A percentile compares a stretch with the other conserved stretches of the same genome.
Conservation (phyloP, 352 stramenopile species). For the Phytophthora multivora region DNA sequence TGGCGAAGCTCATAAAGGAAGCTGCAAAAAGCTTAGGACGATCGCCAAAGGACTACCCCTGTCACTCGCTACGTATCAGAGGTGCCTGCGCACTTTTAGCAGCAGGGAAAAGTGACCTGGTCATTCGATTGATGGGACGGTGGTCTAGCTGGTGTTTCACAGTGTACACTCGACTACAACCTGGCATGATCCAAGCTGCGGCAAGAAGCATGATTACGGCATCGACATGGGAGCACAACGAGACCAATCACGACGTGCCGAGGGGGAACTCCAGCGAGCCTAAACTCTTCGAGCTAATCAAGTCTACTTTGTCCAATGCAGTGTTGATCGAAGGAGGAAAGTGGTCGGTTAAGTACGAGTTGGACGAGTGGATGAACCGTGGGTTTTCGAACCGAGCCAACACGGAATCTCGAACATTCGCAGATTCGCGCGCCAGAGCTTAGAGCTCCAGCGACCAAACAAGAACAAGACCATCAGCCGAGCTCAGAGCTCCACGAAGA, state of each 20-base stretch:
- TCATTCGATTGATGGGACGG: conserved; percentile 25
- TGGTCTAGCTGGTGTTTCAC: conserved; percentile 36
- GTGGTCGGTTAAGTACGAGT: conserved; percentile 18
- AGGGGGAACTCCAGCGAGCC: background rate
- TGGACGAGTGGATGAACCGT: conserved; percentile 1
- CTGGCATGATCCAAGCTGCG: background rate
- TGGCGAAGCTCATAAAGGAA: conserved; percentile 23
- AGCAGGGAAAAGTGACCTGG: conserved; percentile 28
- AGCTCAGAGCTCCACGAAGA: conserved; percentile 1
- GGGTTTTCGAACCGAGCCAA: conserved; percentile 13
- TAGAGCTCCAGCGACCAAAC: background rate
- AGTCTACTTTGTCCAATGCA: background rate
- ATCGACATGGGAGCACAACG: background rate
- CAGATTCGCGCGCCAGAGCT: background rate
- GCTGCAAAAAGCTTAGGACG: conserved; percentile 16
- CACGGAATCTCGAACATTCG: conserved; percentile 8
- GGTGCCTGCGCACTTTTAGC: conserved; percentile 29
- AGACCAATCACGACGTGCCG: background rate
- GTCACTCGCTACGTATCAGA: conserved; percentile 33
- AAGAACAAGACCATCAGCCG: too few species aligned
- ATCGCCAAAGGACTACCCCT: conserved; percentile 17
- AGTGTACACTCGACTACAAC: background rate
- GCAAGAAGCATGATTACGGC: background rate
- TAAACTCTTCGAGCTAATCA: background rate
- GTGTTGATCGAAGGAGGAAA: background rate